A percentile compares a stretch with the other conserved stretches of the same genome.
Evolutionary conservation across 192 early-diverging fungal species (phyloP).

Genomic region (Backusella macrospora): DNA sequence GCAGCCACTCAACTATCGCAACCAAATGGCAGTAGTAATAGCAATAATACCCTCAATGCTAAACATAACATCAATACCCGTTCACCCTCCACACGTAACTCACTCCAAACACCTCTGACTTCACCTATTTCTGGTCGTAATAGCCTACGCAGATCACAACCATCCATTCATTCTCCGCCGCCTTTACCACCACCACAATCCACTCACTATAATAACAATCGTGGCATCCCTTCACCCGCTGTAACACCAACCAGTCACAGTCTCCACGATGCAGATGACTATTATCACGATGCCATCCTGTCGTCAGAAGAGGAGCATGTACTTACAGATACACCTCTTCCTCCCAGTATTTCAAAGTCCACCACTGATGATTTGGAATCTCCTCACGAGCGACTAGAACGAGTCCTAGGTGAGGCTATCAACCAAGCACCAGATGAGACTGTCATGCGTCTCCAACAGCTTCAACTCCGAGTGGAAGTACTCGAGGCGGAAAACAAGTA

Average conservation of each 20-base stretch:
- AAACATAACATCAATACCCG: not conserved
- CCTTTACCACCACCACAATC: not conserved
- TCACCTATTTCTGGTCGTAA: conserved; percentile 7
- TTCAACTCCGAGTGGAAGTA: conserved; percentile 65
- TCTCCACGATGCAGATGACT: conserved; percentile 24
- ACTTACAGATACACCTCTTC: conserved; percentile 31
- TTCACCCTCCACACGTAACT: not conserved
- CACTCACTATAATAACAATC: not conserved
- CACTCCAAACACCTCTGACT: conserved; percentile 12
- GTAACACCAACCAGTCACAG: conserved; percentile 17
- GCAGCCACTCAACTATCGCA: conserved; percentile 53
- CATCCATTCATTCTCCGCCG: not conserved
- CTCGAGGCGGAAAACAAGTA: conserved; percentile 73
- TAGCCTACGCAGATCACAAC: conserved; percentile 7
- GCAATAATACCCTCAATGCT: not conserved
- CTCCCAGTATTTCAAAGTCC: conserved; percentile 20
- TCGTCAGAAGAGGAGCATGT: conserved; percentile 18
- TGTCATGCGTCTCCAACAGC: conserved; percentile 56
- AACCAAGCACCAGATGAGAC: conserved; percentile 33
- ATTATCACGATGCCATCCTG: conserved; percentile 20
- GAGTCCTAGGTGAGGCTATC: conserved; percentile 30
- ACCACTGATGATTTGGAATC: conserved; percentile 3
- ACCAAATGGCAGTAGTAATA: conserved; percentile 7
- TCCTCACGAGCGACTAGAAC: conserved; percentile 23
- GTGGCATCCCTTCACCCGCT: conserved; percentile 13